Evolutionary conservation across 108 stramenopile species (phyloP), one percentile per base, ranked within the genome.

Genomic region (Fragilaria crotonensis): DNA sequence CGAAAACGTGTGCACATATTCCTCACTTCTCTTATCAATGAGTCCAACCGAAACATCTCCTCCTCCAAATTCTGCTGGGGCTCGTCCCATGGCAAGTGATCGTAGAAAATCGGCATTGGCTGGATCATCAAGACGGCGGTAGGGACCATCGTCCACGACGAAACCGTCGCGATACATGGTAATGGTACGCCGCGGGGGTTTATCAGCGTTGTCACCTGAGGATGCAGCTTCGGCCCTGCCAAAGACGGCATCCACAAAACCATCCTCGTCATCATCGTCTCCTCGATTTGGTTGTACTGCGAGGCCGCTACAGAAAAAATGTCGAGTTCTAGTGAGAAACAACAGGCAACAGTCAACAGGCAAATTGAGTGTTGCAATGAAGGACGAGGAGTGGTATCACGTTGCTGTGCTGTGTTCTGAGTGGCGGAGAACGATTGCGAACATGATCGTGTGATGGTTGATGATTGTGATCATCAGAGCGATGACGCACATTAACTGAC

Each of bases 101-200:
- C 77, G 72, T 51, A 97, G 54, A 70, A 97, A 97, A 21, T 83
- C 79, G 19, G 80, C 66, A 79, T 96, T 97, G 55, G 60, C 66
- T 0, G 93, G 90, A 77, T 95, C 94, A 47, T 93, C 85, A 36
- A 95, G 59, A 22, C 84, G 71, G 29, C 97, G 81, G 58, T 93
- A 94, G 7, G 91, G 92, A 1, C 97, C 97, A 33, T 95, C 81
- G 66, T 97, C 90, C 0, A 97, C 95, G 0, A 89, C 83, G 62
- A 97, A 97, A 19, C 97, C 97, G 46, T 89, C 80, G 20, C 86
- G 85, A 55, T 95, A 97, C 94, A 97, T 91, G 32, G 91, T 94
- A 50, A 97, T 97, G 5, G 85, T 90, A 5, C 82, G 71, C 21
- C 81, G 77, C 5, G 76, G 47, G 48, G 60, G 59, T 4, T 46